Conservation (phyloP, 1,284 basidiomycete genomes). For the Moesziomyces parantarcticus region DNA sequence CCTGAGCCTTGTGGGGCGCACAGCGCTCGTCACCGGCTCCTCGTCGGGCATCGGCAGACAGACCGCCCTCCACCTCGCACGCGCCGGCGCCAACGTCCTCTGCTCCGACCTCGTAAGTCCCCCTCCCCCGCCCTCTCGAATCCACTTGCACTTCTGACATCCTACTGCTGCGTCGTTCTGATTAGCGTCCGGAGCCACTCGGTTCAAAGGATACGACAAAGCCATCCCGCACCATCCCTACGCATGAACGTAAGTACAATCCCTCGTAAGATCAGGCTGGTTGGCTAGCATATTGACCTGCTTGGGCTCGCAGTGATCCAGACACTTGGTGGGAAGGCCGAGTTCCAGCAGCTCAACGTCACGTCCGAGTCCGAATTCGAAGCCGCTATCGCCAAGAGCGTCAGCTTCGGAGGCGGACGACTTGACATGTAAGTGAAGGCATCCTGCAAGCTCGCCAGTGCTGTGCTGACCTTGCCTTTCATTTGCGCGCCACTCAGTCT, state of each 20-base stretch:
- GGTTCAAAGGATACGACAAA: constrained; percentile 10
- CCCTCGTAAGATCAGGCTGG: background rate
- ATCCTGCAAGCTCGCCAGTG: background rate
- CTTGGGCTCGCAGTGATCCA: constrained; percentile 23
- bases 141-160: background rate
- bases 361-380: constrained; percentile 41
- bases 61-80: constrained; percentile 30
- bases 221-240: constrained; percentile 30
- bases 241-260: constrained; percentile 20
- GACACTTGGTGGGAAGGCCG: constrained; percentile 32
- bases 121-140: background rate
- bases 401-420: constrained; percentile 23
- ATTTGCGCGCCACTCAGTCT: constrained; percentile 6
- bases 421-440: constrained; percentile 25
- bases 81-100: constrained; percentile 37
- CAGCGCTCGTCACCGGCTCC: constrained; percentile 44
- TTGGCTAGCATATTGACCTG: background rate
- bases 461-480: background rate
- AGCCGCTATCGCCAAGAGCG: constrained; percentile 27
- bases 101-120: constrained; percentile 33
- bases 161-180: background rate
- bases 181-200: constrained; percentile 28
- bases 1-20: constrained; percentile 38
- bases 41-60: constrained; percentile 46
- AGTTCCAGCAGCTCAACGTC: constrained; percentile 47